phyloP scores from a whole-genome alignment of 495 filamentous ascomycete genomes.

The Neurospora terricola region DNA sequence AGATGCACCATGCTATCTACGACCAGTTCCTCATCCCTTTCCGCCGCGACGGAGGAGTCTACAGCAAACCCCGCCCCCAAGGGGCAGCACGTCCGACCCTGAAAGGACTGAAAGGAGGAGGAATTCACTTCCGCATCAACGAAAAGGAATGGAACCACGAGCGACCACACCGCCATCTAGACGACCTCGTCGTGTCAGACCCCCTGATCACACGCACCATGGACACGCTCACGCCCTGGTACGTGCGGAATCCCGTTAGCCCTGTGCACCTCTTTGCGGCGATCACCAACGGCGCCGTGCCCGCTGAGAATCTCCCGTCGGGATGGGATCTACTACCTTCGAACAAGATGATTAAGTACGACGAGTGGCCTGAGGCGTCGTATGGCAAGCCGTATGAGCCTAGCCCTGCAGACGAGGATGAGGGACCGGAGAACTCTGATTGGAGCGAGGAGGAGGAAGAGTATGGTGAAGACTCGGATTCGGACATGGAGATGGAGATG shows the following conservation, averaged over 20 bases:
- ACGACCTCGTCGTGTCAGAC: background rate
- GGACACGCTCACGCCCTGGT: background rate
- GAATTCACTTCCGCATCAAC: background rate
- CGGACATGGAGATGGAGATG: background rate
- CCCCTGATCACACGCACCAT: background rate
- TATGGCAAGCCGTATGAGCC: background rate
- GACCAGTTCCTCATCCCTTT: background rate
- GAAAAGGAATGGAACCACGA: background rate
- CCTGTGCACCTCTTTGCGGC: background rate
- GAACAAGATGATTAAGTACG: background rate
- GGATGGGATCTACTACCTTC: background rate
- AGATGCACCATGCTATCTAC: constrained; percentile 2
- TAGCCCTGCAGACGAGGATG: background rate
- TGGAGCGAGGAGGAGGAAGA: background rate
- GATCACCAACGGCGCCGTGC: background rate
- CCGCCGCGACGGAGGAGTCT: background rate
- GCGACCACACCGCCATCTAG: background rate
- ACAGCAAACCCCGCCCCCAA: background rate
- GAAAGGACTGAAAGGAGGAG: no score
- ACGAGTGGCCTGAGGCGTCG: background rate
- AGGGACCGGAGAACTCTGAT: background rate
- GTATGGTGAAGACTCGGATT: background rate
- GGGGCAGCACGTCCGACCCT: no score
- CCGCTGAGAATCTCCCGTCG: background rate
- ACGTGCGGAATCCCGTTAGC: background rate